Conservation (phyloP, 2,329 filamentous ascomycete species). For the Aspergillus felis region DNA sequence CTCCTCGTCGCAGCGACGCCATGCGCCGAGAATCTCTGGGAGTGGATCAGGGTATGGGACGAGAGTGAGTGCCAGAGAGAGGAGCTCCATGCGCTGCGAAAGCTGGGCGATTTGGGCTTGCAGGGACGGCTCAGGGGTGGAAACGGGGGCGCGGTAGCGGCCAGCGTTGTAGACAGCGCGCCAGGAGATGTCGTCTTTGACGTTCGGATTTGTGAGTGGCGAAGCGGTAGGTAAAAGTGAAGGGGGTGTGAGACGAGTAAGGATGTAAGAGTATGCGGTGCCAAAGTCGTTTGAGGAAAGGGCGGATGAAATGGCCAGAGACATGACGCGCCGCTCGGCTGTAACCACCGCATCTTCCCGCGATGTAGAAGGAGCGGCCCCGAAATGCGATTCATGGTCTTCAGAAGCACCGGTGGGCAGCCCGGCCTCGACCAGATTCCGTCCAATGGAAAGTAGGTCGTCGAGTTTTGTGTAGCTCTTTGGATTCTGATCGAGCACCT, state of each 20-base stretch:
- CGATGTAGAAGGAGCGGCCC: conserved; percentile 8
- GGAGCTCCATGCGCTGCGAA: conserved; percentile 62
- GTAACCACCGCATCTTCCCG: conserved; percentile 29
- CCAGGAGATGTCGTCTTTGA: conserved; percentile 59
- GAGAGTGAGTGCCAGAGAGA: conserved; percentile 59
- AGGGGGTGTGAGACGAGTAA: conserved; percentile 51
- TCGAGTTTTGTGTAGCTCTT: conserved; percentile 62
- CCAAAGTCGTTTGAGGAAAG: conserved; percentile 47
- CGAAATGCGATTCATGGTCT: conserved; percentile 20
- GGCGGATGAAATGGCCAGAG: conserved; percentile 45
- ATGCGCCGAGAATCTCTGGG: conserved; percentile 58
- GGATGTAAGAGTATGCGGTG: conserved; percentile 64
- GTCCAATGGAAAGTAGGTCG: conserved; percentile 58
- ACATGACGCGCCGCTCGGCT: conserved; percentile 45
- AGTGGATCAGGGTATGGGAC: conserved; percentile 53
- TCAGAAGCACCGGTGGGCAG: conserved; percentile 27
- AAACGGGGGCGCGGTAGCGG: conserved; percentile 44
- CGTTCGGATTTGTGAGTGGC: conserved; percentile 21
- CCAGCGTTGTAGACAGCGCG: conserved; percentile 61
- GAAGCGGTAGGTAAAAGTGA: conserved; percentile 30
- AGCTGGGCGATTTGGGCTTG: conserved; percentile 50
- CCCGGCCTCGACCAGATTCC: conserved; percentile 52
- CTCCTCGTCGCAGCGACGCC: conserved; percentile 62
- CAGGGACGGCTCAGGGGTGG: conserved; percentile 28
- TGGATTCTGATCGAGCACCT: conserved; percentile 59